Conservation (phyloP, 1,139 yeast genomes). For the Debaryomyces fabryi region DNA sequence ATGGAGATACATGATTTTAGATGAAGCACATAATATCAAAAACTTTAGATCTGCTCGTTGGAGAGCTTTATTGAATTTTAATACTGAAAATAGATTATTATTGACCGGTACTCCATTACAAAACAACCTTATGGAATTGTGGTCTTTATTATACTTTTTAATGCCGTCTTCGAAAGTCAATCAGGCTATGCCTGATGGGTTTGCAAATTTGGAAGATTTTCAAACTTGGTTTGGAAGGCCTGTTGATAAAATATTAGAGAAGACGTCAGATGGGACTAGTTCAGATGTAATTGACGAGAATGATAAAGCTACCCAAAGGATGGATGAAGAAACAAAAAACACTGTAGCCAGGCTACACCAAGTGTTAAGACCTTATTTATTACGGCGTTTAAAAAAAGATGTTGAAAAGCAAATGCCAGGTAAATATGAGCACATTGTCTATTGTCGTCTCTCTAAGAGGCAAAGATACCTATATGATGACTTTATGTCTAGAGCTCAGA, state of each 20-base stretch:
- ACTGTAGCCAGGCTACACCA: slow-evolving; percentile 91
- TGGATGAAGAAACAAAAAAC: slow-evolving; percentile 71
- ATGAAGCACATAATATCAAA: slow-evolving; percentile 98
- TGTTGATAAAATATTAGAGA: slow-evolving; percentile 86
- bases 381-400: slow-evolving; percentile 91
- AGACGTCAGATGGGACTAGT: slow-evolving; percentile 54
- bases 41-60: slow-evolving; percentile 95
- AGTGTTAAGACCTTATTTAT: slow-evolving; percentile 86
- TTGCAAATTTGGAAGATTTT: slow-evolving; percentile 93
- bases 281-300: slow-evolving; percentile 49
- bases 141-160: slow-evolving; percentile 90
- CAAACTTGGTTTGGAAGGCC: slow-evolving; percentile 99
- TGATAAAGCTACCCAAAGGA: slow-evolving; percentile 37
- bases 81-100: slow-evolving; percentile 82
- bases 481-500: slow-evolving; percentile 95
- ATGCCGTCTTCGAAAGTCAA: slow-evolving; percentile 87
- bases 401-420: slow-evolving; percentile 99
- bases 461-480: slow-evolving; percentile 94
- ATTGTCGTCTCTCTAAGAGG: slow-evolving; percentile 89
- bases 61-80: slow-evolving; percentile 93
- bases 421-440: slow-evolving; percentile 91
- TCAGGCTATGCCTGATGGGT: slow-evolving; percentile 87
- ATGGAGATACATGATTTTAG: slow-evolving; percentile 97
- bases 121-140: slow-evolving; percentile 86
- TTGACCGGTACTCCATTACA: slow-evolving; percentile 96